These are phyloP conservation scores for Ormosia semicastrata DNA, from an alignment of 306 rosid species.

Conservation along the genomic window DNA sequence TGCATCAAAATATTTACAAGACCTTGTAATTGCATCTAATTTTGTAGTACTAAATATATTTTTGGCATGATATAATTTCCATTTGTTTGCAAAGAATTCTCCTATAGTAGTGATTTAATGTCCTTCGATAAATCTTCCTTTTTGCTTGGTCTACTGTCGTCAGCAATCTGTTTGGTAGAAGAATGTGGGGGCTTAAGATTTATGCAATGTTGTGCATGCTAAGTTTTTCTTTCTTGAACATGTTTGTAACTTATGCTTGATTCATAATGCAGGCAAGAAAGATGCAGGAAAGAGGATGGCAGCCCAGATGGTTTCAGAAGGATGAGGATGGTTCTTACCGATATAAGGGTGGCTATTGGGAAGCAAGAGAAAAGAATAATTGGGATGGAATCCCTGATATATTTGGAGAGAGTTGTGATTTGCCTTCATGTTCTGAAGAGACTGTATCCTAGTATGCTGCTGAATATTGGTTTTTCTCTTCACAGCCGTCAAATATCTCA, in stretches of 20 bases:
- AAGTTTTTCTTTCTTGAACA: not conserved
- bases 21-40: not conserved
- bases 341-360: conserved; percentile 93
- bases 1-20: not conserved
- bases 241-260: conserved; percentile 4
- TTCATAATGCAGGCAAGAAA: conserved; percentile 74
- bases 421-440: conserved; percentile 68
- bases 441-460: conserved; percentile 20
- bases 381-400: conserved; percentile 87
- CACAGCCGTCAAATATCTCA: not conserved
- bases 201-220: not conserved
- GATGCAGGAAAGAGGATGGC: conserved; percentile 99
- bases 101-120: not conserved
- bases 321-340: conserved; percentile 87
- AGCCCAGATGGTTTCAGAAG: conserved; percentile 89
- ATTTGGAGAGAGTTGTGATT: conserved; percentile 71
- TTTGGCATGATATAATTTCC: not conserved
- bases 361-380: conserved; percentile 64
- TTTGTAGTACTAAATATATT: not conserved
- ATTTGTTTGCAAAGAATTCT: not conserved
- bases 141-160: not conserved
- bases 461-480: conserved; percentile 15
- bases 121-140: not conserved
- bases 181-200: not conserved
- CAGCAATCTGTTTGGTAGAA: not conserved